Conservation (phyloP, 1,284 basidiomycete genomes). For the Ustilago sp. region DNA sequence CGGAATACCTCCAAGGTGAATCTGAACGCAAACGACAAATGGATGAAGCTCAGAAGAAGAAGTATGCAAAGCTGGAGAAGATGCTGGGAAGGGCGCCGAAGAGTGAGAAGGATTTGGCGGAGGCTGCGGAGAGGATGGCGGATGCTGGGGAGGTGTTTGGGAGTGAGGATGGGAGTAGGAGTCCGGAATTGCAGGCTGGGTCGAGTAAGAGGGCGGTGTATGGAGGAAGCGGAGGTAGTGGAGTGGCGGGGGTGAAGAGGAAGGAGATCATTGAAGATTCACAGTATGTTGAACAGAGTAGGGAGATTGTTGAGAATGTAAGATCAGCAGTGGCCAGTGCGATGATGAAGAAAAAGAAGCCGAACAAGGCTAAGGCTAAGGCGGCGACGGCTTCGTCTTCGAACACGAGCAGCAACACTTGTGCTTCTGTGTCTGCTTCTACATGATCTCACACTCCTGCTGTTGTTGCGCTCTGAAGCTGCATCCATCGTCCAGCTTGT, state of each 20-base stretch:
- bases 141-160: constrained; percentile 62
- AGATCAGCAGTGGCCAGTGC: constrained; percentile 83
- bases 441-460: not conserved
- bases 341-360: constrained; percentile 56
- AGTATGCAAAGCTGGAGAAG: constrained; percentile 83
- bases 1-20: constrained; percentile 87
- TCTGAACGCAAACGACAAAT: constrained; percentile 81
- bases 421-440: constrained; percentile 31
- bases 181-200: constrained; percentile 32
- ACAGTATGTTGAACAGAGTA: constrained; percentile 90
- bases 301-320: constrained; percentile 91
- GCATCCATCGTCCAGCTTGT: not conserved
- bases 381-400: constrained; percentile 10
- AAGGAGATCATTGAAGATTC: constrained; percentile 83
- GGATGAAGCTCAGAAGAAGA: constrained; percentile 76
- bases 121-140: constrained; percentile 61
- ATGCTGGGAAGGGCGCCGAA: constrained; percentile 61
- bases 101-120: constrained; percentile 67
- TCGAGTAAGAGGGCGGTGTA: constrained; percentile 3
- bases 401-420: not conserved
- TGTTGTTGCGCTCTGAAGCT: not conserved
- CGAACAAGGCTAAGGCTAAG: constrained; percentile 36
- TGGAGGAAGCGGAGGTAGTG: not conserved
- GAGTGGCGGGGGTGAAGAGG: constrained; percentile 78
- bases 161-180: constrained; percentile 16